Evolutionary conservation across 2,329 filamentous ascomycete genomes (phyloP).

Genomic region (Sporothrix mexicana): DNA sequence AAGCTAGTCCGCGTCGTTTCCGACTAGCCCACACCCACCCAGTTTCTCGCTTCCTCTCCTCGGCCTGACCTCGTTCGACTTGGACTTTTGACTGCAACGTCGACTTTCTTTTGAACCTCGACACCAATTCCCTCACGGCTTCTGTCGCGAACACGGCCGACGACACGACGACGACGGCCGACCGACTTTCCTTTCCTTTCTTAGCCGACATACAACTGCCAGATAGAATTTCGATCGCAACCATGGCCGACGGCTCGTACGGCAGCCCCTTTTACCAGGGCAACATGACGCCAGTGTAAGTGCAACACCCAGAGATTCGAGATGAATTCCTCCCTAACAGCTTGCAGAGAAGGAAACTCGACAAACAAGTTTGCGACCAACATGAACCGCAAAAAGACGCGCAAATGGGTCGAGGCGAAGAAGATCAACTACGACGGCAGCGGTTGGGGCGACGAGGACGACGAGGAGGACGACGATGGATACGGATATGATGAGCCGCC

Average conservation of each 20-base stretch:
- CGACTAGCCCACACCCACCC: neutral
- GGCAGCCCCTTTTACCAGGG: slow-evolving; percentile 42
- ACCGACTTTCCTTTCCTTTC: too few relatives aligned
- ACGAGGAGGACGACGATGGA: slow-evolving; percentile 63
- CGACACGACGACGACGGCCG: neutral
- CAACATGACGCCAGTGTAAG: slow-evolving; percentile 40
- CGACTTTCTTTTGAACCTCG: neutral
- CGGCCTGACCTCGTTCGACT: neutral
- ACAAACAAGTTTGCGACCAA: slow-evolving; percentile 72
- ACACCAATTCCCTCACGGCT: neutral
- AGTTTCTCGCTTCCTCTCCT: neutral
- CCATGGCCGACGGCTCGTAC: slow-evolving; percentile 43
- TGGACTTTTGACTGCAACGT: neutral
- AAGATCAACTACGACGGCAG: slow-evolving; percentile 87
- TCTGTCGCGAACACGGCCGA: slow-evolving; percentile 7
- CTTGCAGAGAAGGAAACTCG: slow-evolving; percentile 39
- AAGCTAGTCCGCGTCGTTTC: slow-evolving; percentile 18
- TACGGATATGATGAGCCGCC: slow-evolving; percentile 17
- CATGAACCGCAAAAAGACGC: slow-evolving; percentile 86
- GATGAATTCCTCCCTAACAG: slow-evolving; percentile 5
- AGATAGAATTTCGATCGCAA: slow-evolving; percentile 6
- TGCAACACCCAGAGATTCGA: slow-evolving; percentile 1
- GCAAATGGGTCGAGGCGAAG: slow-evolving; percentile 94
- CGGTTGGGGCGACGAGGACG: slow-evolving; percentile 82
- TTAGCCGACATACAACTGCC: too few relatives aligned